Percentiles rank a stretch among this genome's conserved stretches.
phyloP scores from a whole-genome alignment of 2,329 filamentous ascomycete genomes.

The Xylaria sp. region DNA sequence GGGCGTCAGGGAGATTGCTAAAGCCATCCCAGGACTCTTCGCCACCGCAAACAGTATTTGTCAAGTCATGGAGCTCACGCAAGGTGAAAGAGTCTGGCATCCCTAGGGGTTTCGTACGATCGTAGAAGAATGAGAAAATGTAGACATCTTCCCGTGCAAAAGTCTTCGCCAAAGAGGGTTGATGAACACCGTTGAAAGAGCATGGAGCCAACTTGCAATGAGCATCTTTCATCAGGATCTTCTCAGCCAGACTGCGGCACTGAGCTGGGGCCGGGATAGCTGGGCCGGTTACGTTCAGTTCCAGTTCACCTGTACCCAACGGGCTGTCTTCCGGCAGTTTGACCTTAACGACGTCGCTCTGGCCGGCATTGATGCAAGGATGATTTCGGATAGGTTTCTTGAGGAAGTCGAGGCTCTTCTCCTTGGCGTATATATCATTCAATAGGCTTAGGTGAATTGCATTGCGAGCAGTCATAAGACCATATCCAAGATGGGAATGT shows the following conservation, averaged over 20 bases:
- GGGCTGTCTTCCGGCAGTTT: conserved; percentile 73
- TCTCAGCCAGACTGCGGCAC: conserved; percentile 90
- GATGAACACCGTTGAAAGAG: conserved; percentile 97
- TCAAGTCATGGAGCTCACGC: conserved; percentile 86
- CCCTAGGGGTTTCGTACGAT: conserved; percentile 90
- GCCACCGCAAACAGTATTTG: conserved; percentile 85
- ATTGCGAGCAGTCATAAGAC: conserved; percentile 93
- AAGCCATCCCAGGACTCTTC: conserved; percentile 84
- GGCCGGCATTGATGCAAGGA: conserved; percentile 80
- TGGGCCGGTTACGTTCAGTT: conserved; percentile 90
- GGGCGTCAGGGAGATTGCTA: conserved; percentile 76
- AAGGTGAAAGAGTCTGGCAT: conserved; percentile 99
- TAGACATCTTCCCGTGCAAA: conserved; percentile 92
- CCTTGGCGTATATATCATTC: conserved; percentile 73
- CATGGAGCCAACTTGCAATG: conserved; percentile 88
- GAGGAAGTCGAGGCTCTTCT: conserved; percentile 59
- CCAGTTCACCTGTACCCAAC: conserved; percentile 69
- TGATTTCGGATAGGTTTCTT: conserved; percentile 54
- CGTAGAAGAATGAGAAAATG: conserved; percentile 98
- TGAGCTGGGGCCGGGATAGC: conserved; percentile 79
- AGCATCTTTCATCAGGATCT: conserved; percentile 87
- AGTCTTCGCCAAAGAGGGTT: conserved; percentile 90
- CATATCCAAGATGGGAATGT: conserved; percentile 97
- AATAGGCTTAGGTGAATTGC: conserved; percentile 83
- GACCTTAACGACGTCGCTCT: conserved; percentile 78